phyloP scores from a whole-genome alignment of 768 basidiomycete species.

The Multifurca ochricompacta region DNA sequence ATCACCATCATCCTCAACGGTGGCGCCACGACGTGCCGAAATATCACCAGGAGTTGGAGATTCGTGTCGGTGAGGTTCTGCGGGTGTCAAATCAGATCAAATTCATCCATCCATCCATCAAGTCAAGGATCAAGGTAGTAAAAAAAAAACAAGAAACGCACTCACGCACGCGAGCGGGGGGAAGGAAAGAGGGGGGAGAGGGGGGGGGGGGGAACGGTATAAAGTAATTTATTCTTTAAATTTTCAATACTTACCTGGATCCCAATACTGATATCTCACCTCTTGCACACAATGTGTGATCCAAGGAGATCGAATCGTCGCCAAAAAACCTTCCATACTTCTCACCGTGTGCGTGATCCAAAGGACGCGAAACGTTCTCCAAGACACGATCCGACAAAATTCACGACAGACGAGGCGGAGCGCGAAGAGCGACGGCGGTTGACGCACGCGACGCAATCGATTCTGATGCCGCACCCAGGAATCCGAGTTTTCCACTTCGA shows the following conservation, averaged over 20 bases:
- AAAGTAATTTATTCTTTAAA: too few species aligned
- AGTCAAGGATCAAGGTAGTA: too few species aligned
- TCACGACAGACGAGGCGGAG: conserved; percentile 5
- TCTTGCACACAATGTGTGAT: not conserved
- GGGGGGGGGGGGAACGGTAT: too few species aligned
- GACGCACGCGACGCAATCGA: not conserved
- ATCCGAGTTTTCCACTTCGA: conserved; percentile 5
- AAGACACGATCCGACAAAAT: conserved; percentile 4
- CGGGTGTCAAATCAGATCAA: not conserved
- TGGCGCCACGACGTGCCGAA: too few species aligned
- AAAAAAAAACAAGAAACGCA: too few species aligned
- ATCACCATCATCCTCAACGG: too few species aligned
- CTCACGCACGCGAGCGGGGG: too few species aligned
- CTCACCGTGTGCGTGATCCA: conserved; percentile 6
- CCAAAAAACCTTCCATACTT: conserved; percentile 5
- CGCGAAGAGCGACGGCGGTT: not conserved
- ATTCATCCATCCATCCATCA: too few species aligned
- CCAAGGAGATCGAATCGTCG: conserved; percentile 6
- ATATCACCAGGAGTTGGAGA: not conserved
- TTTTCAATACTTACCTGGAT: conserved; percentile 11
- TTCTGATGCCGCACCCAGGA: not conserved
- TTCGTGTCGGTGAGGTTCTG: conserved; percentile 10
- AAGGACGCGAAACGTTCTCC: conserved; percentile 4
- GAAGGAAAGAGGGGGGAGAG: too few species aligned
- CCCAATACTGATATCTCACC: conserved; percentile 13